Evolutionary conservation across 108 stramenopile species (phyloP).

Genomic region (Cafeteria roenbergensis): DNA sequence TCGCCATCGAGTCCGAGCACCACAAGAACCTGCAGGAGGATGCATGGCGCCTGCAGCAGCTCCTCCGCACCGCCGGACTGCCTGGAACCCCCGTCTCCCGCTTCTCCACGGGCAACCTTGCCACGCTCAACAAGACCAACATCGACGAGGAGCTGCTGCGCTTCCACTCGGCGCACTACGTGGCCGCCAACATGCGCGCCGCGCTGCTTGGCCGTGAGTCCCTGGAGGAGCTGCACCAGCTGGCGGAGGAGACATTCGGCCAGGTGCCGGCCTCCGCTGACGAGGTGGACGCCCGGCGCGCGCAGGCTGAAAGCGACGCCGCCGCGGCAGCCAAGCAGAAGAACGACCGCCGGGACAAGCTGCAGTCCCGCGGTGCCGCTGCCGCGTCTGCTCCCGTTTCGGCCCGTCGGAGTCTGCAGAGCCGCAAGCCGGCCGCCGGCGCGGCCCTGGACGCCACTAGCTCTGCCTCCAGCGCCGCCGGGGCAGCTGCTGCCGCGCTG

Average conservation of each 20-base stretch:
- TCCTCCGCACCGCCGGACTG: constrained; percentile 50
- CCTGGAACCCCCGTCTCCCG: constrained; percentile 56
- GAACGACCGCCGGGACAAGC: too few species aligned
- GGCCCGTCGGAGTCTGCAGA: too few species aligned
- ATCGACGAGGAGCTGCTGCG: constrained; percentile 61
- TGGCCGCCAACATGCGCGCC: constrained; percentile 75
- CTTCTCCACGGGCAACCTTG: constrained; percentile 82
- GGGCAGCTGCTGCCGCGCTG: too few species aligned
- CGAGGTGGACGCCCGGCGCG: neutral
- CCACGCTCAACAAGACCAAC: constrained; percentile 57
- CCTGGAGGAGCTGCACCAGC: constrained; percentile 59
- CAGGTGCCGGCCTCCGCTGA: constrained; percentile 33
- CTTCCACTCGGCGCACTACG: constrained; percentile 71
- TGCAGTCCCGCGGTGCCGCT: too few species aligned
- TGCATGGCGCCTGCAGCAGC: constrained; percentile 65
- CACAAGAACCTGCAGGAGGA: constrained; percentile 72
- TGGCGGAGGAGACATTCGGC: constrained; percentile 55
- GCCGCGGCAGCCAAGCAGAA: too few species aligned
- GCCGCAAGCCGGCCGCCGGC: too few species aligned
- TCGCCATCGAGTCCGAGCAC: constrained; percentile 88
- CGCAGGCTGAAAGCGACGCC: too few species aligned
- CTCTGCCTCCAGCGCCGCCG: too few species aligned
- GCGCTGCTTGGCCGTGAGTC: constrained; percentile 62
- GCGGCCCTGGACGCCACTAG: too few species aligned
- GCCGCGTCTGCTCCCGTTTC: too few species aligned